These are phyloP conservation scores for Rhynchosporium secalis DNA, from an alignment of 2,329 filamentous ascomycete genomes.

Conservation along the genomic window DNA sequence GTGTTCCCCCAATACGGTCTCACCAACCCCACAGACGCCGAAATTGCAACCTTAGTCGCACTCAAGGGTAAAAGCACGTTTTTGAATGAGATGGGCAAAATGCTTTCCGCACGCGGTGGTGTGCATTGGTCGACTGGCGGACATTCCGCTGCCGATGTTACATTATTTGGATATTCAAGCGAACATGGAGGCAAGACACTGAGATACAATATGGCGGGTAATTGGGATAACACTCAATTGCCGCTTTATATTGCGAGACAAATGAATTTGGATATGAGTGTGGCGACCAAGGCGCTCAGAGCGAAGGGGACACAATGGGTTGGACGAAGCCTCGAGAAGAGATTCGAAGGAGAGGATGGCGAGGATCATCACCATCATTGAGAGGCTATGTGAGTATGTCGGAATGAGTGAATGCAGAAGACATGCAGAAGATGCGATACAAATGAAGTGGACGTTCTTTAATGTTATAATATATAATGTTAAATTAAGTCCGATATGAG, in stretches of 20 bases:
- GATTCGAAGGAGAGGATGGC: constrained; percentile 6
- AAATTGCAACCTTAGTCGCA: neutral
- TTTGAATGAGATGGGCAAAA: constrained; percentile 7
- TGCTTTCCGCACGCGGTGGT: constrained; percentile 4
- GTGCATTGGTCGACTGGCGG: constrained; percentile 3
- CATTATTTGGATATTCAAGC: constrained; percentile 8
- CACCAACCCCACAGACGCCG: constrained; percentile 11
- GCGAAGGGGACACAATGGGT: constrained; percentile 11
- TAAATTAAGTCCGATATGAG: no score
- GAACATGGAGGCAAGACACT: neutral
- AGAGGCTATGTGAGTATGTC: neutral
- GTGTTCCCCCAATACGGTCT: constrained; percentile 11
- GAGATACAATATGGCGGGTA: constrained; percentile 12
- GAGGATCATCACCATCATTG: constrained; percentile 9
- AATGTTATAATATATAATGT: no score
- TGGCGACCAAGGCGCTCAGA: constrained; percentile 4
- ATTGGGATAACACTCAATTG: constrained; percentile 17
- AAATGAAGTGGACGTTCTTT: no score
- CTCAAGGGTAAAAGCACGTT: constrained; percentile 1
- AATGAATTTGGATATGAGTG: neutral
- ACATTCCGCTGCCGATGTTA: constrained; percentile 9
- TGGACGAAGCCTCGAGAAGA: constrained; percentile 10
- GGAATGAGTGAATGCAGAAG: no score
- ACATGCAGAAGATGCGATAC: no score
- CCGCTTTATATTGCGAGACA: constrained; percentile 12